phyloP scores from a whole-genome alignment of 768 basidiomycete species.

The Leccinum variicolor region DNA sequence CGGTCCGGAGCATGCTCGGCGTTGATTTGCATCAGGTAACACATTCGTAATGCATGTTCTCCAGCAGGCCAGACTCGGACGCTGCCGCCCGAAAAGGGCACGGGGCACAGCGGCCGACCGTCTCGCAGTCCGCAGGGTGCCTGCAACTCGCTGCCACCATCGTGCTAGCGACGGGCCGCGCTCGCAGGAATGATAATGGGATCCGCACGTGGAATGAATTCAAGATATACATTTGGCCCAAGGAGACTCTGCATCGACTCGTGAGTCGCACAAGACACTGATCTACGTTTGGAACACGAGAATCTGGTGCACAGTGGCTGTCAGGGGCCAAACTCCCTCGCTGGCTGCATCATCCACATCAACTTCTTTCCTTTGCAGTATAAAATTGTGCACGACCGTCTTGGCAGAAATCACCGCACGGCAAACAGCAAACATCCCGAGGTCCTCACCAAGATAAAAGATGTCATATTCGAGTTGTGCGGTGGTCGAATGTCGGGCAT shows the following conservation, averaged over 20 bases:
- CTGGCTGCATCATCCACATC: conserved; percentile 27
- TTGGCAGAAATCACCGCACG: conserved; percentile 12
- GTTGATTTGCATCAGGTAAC: conserved; percentile 2
- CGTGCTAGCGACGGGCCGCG: background rate
- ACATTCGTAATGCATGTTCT: conserved; percentile 8
- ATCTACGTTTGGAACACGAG: conserved; percentile 23
- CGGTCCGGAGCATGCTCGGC: background rate
- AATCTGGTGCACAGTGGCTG: conserved; percentile 30
- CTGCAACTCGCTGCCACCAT: background rate
- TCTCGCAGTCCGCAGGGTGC: conserved; percentile 1
- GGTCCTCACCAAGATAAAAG: conserved; percentile 24
- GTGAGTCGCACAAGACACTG: background rate
- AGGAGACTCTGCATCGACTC: background rate
- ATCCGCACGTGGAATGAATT: background rate
- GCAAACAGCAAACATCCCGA: conserved; percentile 30
- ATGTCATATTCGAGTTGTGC: conserved; percentile 28
- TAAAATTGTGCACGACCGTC: conserved; percentile 28
- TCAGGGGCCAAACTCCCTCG: conserved; percentile 30
- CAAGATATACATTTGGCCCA: background rate
- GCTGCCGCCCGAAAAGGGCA: background rate
- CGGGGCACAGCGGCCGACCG: background rate
- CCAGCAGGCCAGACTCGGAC: conserved; percentile 5
- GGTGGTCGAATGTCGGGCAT: background rate
- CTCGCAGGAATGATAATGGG: background rate
- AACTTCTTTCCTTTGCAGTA: conserved; percentile 29